These are phyloP conservation scores for Neoarthrinium moseri DNA, from an alignment of 2,329 filamentous ascomycete genomes.

Conservation along the genomic window DNA sequence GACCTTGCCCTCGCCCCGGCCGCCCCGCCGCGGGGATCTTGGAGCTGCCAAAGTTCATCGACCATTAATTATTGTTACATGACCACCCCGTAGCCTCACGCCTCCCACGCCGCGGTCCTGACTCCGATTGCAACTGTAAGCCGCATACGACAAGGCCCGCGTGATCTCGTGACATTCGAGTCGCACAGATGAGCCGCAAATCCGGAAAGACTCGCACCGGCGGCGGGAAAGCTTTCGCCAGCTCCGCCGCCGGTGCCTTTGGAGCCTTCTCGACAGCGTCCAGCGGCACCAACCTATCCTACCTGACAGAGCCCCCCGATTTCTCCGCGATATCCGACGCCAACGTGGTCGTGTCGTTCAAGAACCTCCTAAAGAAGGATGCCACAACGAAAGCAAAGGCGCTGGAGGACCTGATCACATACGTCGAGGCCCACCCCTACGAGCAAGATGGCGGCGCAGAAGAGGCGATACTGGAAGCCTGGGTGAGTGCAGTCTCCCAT, in stretches of 20 bases:
- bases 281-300: slow-evolving; percentile 64
- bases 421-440: slow-evolving; percentile 55
- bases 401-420: slow-evolving; percentile 75
- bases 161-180: no score
- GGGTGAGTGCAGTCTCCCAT: slow-evolving; percentile 53
- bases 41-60: no score
- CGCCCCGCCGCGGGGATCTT: no score
- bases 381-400: slow-evolving; percentile 88
- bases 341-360: slow-evolving; percentile 84
- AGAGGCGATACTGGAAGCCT: slow-evolving; percentile 81
- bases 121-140: no score
- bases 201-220: no score
- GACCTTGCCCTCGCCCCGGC: no score
- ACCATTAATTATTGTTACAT: no score
- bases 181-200: no score
- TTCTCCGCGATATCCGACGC: slow-evolving; percentile 75
- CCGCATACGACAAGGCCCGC: no score
- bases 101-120: no score
- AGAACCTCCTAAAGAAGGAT: slow-evolving; percentile 91
- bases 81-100: no score
- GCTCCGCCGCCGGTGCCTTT: slow-evolving; percentile 30
- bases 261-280: slow-evolving; percentile 39
- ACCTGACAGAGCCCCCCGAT: slow-evolving; percentile 82
- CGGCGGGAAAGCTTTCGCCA: slow-evolving; percentile 23
- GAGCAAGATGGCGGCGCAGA: slow-evolving; percentile 65